Conservation (phyloP, 306 rosid species). For the Rosa chinensis region DNA sequence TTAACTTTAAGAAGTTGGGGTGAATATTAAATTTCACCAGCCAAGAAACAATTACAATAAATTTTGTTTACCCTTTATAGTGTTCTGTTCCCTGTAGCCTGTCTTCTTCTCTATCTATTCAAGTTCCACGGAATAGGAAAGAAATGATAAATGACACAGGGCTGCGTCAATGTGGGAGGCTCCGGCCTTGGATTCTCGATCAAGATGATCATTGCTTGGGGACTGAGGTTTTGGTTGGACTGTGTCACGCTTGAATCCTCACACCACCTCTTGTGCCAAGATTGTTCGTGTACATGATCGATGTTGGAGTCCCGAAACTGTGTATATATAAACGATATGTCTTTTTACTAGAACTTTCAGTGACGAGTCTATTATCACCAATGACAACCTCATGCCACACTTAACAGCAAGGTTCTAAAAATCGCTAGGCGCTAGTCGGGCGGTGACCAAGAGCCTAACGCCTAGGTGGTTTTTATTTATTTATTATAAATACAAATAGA, state of each 20-base stretch:
- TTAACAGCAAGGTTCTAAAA: no score
- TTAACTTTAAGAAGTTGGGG: not conserved
- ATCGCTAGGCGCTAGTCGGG: no score
- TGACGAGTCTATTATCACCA: no score
- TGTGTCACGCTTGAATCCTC: not conserved
- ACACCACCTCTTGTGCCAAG: not conserved
- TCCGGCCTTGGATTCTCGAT: not conserved
- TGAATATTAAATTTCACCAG: not conserved
- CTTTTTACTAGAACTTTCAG: no score
- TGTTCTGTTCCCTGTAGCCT: not conserved
- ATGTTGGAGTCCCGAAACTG: not conserved
- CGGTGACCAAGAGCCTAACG: no score
- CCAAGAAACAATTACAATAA: not conserved
- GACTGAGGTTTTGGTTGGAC: not conserved
- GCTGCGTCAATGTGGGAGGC: not conserved
- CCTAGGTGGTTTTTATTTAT: no score
- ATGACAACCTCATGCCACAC: no score
- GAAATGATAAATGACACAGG: not conserved
- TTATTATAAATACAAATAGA: no score
- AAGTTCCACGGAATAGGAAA: not conserved
- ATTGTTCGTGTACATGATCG: not conserved
- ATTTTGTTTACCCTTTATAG: not conserved
- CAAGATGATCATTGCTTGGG: not conserved
- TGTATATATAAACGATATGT: no score
- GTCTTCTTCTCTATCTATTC: not conserved